A percentile compares a stretch with the other conserved stretches of the same genome.
phyloP scores from a whole-genome alignment of 1,284 basidiomycete genomes.

The Lentinus polychrous region DNA sequence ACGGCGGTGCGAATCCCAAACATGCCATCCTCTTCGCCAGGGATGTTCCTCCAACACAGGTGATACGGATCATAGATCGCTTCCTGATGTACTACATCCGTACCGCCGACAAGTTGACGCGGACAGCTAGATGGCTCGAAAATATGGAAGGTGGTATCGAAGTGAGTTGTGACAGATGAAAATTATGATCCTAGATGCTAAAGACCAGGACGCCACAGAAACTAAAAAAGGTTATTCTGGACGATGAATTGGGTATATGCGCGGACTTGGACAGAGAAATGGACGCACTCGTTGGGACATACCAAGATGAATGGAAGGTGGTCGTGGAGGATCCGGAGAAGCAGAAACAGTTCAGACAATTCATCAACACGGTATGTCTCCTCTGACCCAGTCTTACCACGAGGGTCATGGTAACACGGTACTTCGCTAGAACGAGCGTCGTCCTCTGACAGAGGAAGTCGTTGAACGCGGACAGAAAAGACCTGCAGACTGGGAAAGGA shows the following conservation, averaged over 20 bases:
- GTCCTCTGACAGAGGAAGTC: conserved; percentile 47
- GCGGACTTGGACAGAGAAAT: conserved; percentile 66
- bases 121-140: conserved; percentile 77
- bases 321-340: conserved; percentile 53
- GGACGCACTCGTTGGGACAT: conserved; percentile 59
- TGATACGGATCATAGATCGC: conserved; percentile 61
- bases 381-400: not conserved
- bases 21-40: conserved; percentile 46
- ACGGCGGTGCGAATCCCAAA: conserved; percentile 58
- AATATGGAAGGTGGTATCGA: conserved; percentile 64
- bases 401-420: not conserved
- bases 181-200: not conserved
- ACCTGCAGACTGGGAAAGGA: conserved; percentile 67
- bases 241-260: conserved; percentile 77
- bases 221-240: conserved; percentile 58
- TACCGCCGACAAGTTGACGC: conserved; percentile 61
- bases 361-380: conserved; percentile 50
- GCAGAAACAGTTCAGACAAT: conserved; percentile 58
- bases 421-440: conserved; percentile 36
- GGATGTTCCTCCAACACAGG: conserved; percentile 57
- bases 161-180: conserved; percentile 24
- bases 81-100: conserved; percentile 71
- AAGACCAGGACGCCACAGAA: conserved; percentile 27
- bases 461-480: conserved; percentile 58
- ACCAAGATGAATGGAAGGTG: conserved; percentile 66